Evolutionary conservation across 2,329 filamentous ascomycete species (phyloP).

Genomic region (Talaromyces sp.): DNA sequence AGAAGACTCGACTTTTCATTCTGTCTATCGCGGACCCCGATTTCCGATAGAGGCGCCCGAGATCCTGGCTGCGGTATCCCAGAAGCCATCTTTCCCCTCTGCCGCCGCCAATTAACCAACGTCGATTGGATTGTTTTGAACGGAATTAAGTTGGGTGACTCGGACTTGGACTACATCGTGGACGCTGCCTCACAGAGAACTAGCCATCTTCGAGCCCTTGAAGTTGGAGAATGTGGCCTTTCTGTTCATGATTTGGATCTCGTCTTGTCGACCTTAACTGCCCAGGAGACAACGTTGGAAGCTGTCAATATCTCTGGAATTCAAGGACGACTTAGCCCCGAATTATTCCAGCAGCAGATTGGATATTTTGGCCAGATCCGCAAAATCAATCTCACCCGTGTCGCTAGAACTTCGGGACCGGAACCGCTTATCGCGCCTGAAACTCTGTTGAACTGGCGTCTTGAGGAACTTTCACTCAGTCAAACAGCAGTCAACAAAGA

Average conservation of each 20-base stretch:
- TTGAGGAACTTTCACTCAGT: conserved; percentile 62
- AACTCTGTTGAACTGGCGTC: conserved; percentile 60
- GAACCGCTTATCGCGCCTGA: conserved; percentile 62
- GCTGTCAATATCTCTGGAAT: conserved; percentile 63
- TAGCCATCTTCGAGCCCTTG: conserved; percentile 62
- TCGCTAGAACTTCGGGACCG: conserved; percentile 57
- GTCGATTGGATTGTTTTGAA: conserved; percentile 67
- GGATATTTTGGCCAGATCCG: conserved; percentile 62
- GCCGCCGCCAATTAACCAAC: conserved; percentile 61
- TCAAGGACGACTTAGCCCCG: conserved; percentile 58
- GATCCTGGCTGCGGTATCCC: conserved; percentile 65
- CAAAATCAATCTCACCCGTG: conserved; percentile 61
- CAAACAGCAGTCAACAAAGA: conserved; percentile 58
- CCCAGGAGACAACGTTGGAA: conserved; percentile 63
- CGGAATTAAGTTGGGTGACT: conserved; percentile 64
- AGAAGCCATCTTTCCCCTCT: conserved; percentile 63
- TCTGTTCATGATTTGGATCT: conserved; percentile 50
- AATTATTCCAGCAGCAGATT: conserved; percentile 61
- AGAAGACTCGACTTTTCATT: conserved; percentile 62
- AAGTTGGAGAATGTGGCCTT: conserved; percentile 58
- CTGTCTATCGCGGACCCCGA: conserved; percentile 53
- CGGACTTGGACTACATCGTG: conserved; percentile 61
- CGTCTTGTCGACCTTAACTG: conserved; percentile 58
- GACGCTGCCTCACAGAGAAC: conserved; percentile 62
- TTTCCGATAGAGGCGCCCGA: conserved; percentile 44